A percentile compares a stretch with the other conserved stretches of the same genome.
Evolutionary conservation across 2,329 filamentous ascomycete genomes (phyloP).

Genomic region (Laburnicola sp.): DNA sequence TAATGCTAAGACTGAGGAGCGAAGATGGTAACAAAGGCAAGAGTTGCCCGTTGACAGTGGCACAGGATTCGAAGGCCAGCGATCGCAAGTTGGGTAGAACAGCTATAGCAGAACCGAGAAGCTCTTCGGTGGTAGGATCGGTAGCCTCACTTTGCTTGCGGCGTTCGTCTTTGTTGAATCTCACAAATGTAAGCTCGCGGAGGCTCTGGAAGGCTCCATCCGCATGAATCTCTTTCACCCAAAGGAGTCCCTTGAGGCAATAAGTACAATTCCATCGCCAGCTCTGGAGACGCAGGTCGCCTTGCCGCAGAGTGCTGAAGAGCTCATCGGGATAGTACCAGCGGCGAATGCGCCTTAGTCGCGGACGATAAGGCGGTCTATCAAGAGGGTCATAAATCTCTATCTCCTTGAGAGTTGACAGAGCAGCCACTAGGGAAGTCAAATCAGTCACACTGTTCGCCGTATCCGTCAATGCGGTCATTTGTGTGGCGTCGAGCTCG

Average conservation of each 20-base stretch:
- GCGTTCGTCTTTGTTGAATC: conserved; percentile 33
- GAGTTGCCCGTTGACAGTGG: conserved; percentile 68
- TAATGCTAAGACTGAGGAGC: conserved; percentile 70
- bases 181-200: conserved; percentile 40
- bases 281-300: conserved; percentile 50
- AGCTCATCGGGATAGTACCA: conserved; percentile 72
- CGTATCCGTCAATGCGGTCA: conserved; percentile 58
- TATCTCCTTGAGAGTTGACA: conserved; percentile 69
- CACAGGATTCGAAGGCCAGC: conserved; percentile 75
- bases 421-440: conserved; percentile 60
- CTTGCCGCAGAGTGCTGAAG: conserved; percentile 64
- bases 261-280: conserved; percentile 62
- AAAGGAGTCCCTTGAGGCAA: conserved; percentile 37
- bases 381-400: conserved; percentile 74
- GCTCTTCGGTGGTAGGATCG: conserved; percentile 45
- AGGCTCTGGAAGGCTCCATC: conserved; percentile 44
- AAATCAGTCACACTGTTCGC: conserved; percentile 60
- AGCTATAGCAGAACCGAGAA: conserved; percentile 54
- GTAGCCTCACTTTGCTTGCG: conserved; percentile 19
- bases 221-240: conserved; percentile 53
- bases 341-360: conserved; percentile 55
- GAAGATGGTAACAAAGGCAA: conserved; percentile 68
- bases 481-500: conserved; percentile 66
- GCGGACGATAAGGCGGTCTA: conserved; percentile 64
- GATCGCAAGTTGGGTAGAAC: conserved; percentile 66